Evolutionary conservation across 148 eudicot species (phyloP).

Genomic region (Fagopyrum homotropicum): DNA sequence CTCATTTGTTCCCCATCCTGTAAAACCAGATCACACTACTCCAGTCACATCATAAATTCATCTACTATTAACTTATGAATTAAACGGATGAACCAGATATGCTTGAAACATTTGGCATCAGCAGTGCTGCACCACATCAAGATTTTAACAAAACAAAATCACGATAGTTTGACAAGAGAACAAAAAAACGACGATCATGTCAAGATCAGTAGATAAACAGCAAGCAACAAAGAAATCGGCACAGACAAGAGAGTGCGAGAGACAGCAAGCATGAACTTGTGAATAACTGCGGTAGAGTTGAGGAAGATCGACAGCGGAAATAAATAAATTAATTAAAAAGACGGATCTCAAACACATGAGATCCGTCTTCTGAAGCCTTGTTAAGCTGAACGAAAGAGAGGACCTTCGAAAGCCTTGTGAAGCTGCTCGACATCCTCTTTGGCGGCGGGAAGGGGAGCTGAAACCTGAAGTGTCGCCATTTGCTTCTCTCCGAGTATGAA

Average conservation of each 20-base stretch:
- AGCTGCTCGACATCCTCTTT: slow-evolving; percentile 68
- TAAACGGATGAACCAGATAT: background rate
- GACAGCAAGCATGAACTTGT: background rate
- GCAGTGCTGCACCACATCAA: background rate
- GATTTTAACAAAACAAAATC: background rate
- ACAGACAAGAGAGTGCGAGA: background rate
- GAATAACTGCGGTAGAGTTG: background rate
- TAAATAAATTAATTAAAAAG: background rate
- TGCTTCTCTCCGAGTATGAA: background rate
- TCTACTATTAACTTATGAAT: background rate
- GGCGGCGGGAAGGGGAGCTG: slow-evolving; percentile 44
- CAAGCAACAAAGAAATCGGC: background rate
- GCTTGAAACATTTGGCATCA: background rate
- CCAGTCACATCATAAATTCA: background rate
- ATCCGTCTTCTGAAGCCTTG: no score
- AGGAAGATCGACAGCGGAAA: background rate
- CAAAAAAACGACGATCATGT: background rate
- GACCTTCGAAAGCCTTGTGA: slow-evolving; percentile 60
- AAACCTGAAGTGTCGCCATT: slow-evolving; percentile 66
- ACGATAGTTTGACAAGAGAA: background rate
- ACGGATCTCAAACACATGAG: background rate
- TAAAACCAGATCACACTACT: slow-evolving; percentile 12
- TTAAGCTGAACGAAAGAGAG: background rate
- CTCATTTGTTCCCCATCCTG: slow-evolving; percentile 98
- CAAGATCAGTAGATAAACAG: background rate